A percentile compares a stretch with the other conserved stretches of the same genome.
These are phyloP conservation scores for Lentinula sp. DNA, from an alignment of 768 basidiomycete species.

Conservation along the genomic window DNA sequence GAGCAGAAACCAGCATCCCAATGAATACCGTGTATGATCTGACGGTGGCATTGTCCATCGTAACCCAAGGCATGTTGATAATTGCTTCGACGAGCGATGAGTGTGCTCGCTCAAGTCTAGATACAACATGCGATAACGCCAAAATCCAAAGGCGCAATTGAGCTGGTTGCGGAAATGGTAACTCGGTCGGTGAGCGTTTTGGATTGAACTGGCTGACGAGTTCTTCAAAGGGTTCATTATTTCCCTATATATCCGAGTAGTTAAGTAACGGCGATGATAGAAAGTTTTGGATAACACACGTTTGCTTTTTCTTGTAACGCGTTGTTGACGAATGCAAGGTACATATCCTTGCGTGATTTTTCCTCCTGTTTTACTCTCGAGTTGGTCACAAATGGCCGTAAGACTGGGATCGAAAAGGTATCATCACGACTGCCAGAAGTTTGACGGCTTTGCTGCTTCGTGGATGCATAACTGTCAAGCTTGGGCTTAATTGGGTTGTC, in stretches of 20 bases:
- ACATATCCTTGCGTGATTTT: conserved; percentile 74
- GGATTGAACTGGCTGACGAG: conserved; percentile 82
- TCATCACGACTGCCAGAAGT: conserved; percentile 12
- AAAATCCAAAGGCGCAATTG: conserved; percentile 78
- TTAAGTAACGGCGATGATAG: neutral
- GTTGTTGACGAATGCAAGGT: conserved; percentile 75
- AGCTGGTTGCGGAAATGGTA: conserved; percentile 34
- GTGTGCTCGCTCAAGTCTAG: conserved; percentile 79
- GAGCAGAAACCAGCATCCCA: conserved; percentile 85
- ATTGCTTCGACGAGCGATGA: conserved; percentile 79
- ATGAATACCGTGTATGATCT: conserved; percentile 86
- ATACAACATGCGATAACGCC: conserved; percentile 88
- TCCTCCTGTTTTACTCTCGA: conserved; percentile 75
- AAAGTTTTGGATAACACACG: conserved; percentile 35
- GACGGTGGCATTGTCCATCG: conserved; percentile 80
- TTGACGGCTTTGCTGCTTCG: neutral
- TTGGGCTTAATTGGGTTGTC: conserved; percentile 32
- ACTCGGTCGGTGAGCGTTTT: conserved; percentile 26
- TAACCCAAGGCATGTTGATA: conserved; percentile 86
- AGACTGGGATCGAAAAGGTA: conserved; percentile 20
- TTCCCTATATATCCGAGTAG: conserved; percentile 44
- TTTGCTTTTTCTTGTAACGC: conserved; percentile 68
- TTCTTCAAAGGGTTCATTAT: conserved; percentile 75
- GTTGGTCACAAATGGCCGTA: conserved; percentile 71
- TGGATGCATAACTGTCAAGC: conserved; percentile 33